Evolutionary conservation across 352 stramenopile genomes (phyloP), one percentile per base, ranked within the genome.

Genomic region (Plasmopara viticola): DNA sequence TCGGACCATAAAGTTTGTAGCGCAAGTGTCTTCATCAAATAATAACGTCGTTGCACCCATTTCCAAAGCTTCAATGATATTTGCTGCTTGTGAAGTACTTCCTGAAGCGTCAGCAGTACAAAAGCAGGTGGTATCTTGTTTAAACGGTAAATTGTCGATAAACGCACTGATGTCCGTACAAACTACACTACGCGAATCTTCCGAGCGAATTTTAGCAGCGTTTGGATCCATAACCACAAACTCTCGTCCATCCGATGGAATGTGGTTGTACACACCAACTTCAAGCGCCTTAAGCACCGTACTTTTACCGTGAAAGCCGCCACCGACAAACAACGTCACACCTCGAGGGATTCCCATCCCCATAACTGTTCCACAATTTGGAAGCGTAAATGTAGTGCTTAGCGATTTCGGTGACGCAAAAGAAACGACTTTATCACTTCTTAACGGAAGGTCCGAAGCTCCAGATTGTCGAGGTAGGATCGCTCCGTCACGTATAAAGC

Each of bases 1-100:
- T 20, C 96, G 83, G 47, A 98, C 97, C 95, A 99, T 99, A 53
- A 98, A 98, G 63, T 98, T 98, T 18, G 94, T 98, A 4, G 95
- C 95, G 56, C 87, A 97, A 2, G 96, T 97, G 71, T 99, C 96
- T 67, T 99, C 96, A 58, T 99, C 96, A 34, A 99, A 90, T 6
- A 99, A 69, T 29, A 98, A 66, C 34, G 86, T 96, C 15, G 90
- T 91, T 1, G 92, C 82, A 43, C 94, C 95, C 39, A 95, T 74
- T 61, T 95, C 86, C 9, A 96, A 70, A 13, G 87, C 85, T 59
- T 99, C 96, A 17, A 98, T 73, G 63, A 99, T 98, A 63, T 97
- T 98, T 7, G 92, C 87, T 5, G 95, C 96, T 62, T 99, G 95
- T 18, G 90, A 98, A 13, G 95, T 99, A 62, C 86, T 97, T 7